Evolutionary conservation across 2,329 filamentous ascomycete species (phyloP).

Genomic region (Chaetomium sp.): DNA sequence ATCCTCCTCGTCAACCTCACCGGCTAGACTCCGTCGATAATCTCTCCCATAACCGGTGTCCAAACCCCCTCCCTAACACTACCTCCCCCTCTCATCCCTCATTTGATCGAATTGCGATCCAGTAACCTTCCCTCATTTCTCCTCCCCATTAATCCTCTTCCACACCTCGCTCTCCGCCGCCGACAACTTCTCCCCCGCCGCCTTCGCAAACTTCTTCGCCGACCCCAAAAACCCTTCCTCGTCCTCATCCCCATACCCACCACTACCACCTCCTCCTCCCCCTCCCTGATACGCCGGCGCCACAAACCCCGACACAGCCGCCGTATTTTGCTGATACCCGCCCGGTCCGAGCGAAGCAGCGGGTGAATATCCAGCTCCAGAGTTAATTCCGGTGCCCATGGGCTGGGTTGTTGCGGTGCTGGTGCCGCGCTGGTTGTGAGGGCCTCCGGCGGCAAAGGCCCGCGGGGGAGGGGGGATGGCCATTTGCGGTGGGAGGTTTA

Average conservation of each 20-base stretch:
- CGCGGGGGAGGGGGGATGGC: conserved; percentile 41
- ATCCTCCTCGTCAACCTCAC: no score
- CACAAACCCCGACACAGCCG: not conserved
- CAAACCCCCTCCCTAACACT: not conserved
- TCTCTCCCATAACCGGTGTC: no score
- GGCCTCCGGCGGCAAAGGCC: conserved; percentile 11
- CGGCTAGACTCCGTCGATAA: no score
- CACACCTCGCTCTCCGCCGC: conserved; percentile 56
- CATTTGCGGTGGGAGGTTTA: conserved; percentile 42
- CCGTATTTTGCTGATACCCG: not conserved
- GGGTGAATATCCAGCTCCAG: no score
- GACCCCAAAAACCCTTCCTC: conserved; percentile 46
- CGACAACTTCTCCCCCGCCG: conserved; percentile 51
- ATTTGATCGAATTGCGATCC: not conserved
- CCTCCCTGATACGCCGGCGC: not conserved
- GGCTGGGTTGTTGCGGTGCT: conserved; percentile 23
- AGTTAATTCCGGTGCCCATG: no score
- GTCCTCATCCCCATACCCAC: conserved; percentile 29
- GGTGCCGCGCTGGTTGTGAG: conserved; percentile 40
- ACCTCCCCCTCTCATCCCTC: not conserved
- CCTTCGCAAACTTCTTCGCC: conserved; percentile 52
- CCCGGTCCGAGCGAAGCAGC: not conserved
- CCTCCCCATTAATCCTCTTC: conserved; percentile 55
- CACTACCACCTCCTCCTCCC: not conserved
- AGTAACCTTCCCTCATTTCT: not conserved